phyloP scores from a whole-genome alignment of 345 rosid species.

The Combretum micranthum region DNA sequence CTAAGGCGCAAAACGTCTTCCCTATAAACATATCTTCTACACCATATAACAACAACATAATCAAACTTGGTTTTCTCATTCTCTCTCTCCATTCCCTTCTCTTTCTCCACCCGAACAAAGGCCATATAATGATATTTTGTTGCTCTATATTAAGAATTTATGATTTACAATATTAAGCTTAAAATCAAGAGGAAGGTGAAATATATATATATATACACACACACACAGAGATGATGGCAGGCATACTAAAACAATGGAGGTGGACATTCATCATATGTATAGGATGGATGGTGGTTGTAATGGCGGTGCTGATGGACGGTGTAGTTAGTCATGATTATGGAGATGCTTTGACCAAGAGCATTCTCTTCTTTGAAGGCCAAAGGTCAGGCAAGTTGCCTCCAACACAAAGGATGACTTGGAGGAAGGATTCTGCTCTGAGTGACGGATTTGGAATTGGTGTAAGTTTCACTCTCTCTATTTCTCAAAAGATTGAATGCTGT shows the following conservation, averaged over 20 bases:
- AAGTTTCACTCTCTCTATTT: conserved; percentile 3
- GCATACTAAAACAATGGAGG: not conserved
- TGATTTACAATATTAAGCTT: too few species aligned
- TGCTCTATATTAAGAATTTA: too few species aligned
- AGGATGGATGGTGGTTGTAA: not conserved
- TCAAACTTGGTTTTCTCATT: too few species aligned
- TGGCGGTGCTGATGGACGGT: conserved; percentile 1
- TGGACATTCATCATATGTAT: not conserved
- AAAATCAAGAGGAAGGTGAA: not conserved
- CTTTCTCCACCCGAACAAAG: too few species aligned
- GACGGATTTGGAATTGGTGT: conserved; percentile 43
- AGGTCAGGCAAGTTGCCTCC: conserved; percentile 52
- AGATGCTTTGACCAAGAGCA: conserved; percentile 49
- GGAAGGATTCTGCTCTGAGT: conserved; percentile 48
- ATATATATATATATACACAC: not conserved
- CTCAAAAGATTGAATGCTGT: not conserved
- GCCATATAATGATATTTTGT: too few species aligned
- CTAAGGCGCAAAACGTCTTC: too few species aligned
- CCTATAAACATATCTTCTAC: too few species aligned
- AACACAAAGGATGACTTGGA: conserved; percentile 47
- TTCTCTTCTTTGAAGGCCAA: conserved; percentile 71
- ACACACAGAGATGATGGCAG: not conserved
- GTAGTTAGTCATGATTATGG: conserved; percentile 38
- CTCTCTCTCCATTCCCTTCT: too few species aligned
- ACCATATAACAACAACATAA: too few species aligned